phyloP scores from a whole-genome alignment of 345 rosid genomes.

The Bruguiera sexangula region DNA sequence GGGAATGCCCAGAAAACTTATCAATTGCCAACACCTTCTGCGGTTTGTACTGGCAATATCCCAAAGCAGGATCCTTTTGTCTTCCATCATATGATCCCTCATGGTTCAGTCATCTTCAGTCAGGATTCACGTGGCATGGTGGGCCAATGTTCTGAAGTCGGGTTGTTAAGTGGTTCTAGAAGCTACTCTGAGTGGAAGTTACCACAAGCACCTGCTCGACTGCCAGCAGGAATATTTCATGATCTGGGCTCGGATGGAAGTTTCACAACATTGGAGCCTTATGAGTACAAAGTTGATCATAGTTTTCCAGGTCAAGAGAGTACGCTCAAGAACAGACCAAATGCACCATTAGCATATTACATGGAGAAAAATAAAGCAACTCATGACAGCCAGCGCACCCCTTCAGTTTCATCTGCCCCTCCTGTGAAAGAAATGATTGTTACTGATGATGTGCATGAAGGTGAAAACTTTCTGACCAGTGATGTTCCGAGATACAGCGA shows the following conservation, averaged over 20 bases:
- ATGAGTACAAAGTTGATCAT: conserved; percentile 23
- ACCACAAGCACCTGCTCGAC: conserved; percentile 22
- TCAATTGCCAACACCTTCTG: conserved; percentile 35
- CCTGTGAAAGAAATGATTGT: conserved; percentile 42
- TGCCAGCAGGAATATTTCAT: conserved; percentile 30
- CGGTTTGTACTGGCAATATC: conserved; percentile 24
- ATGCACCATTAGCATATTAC: conserved; percentile 10
- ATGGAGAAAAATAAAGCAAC: conserved; percentile 15
- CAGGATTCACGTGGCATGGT: conserved; percentile 23
- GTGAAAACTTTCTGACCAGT: conserved; percentile 18
- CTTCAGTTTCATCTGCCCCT: conserved; percentile 24
- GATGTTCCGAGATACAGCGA: conserved; percentile 22
- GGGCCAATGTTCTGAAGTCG: conserved; percentile 31
- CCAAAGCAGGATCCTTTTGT: conserved; percentile 23
- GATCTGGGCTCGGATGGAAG: conserved; percentile 21
- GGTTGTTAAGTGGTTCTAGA: conserved; percentile 23
- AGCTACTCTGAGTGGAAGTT: conserved; percentile 15
- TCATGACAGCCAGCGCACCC: conserved; percentile 17
- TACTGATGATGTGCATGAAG: conserved; percentile 50
- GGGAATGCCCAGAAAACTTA: conserved; percentile 30
- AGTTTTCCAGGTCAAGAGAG: conserved; percentile 17
- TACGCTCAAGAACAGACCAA: conserved; percentile 24
- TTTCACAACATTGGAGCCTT: conserved; percentile 25
- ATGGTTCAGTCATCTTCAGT: conserved; percentile 27
- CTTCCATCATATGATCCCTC: conserved; percentile 26